Evolutionary conservation across 75 land plant genomes (phyloP), one percentile per base, ranked within the genome.

Genomic region (Azolla pinnata): DNA sequence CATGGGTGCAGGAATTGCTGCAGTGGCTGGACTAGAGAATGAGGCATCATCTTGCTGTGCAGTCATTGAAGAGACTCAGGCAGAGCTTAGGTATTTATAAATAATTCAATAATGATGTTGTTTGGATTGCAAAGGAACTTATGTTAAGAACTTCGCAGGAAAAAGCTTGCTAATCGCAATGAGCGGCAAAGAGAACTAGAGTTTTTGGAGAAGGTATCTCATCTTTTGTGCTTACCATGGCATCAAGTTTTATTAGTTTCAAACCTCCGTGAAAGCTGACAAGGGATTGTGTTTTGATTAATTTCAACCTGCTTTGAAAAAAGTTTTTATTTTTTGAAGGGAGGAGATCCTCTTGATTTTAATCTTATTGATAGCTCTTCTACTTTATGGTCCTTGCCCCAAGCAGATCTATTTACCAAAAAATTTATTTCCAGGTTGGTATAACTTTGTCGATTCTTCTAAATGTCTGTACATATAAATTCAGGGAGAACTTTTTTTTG

Each of bases 291-390:
- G 10, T 8, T 7, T 10, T 29, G 26, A 8, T 55, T 24, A 10
- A 7, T 23, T 12, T 55, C 29, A 58, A 49, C 24, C 68, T 44
- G 30, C 30, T 29, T 35, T 23, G 44, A 4, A n/a, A 17, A 42
- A 47, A 65, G 21, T 68, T 26, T 46, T 24, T 23, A n/a, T 51
- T 29, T 26, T 23, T 54, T 56, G 29, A 75, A 93, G 98, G 98
- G 98, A 32, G 98, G 98, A 24, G 77, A 93, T 61, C 96, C 90
- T 9, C 59, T 93, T 74, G 98, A 93, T 62, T 93, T 85, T 49
- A 79, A 85, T 57, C 63, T 79, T 71, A 78, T 81, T 16, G 70
- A 66, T 30, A 35, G 72, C 31, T 66, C 83, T 35, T 33, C 72
- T 54, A 66, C 78, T 71, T 69, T 83, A 44, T 82, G 79, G 40